Evolutionary conservation across 371 early-diverging fungal genomes (phyloP), one percentile per base, ranked within the genome.

Genomic region (Ordospora pajunii): DNA sequence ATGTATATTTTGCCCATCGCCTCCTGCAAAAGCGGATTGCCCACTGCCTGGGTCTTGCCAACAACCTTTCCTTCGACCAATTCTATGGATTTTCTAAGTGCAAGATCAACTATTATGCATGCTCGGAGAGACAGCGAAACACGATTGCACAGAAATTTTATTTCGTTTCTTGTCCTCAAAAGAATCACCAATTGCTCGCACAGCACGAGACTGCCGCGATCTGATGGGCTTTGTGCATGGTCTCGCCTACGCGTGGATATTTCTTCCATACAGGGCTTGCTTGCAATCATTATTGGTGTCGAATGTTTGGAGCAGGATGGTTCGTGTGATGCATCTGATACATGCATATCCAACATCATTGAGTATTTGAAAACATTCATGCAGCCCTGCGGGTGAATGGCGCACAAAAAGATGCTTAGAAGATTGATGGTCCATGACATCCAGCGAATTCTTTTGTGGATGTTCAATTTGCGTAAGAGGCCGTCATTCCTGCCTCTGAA

Each of bases 121-220:
- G 49, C 70, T 22, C 79, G 40, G 9, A 75, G 43, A n/a, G 66
- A 81, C 23, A 75, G n/a, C 14, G 65, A 52, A 3, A 67, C 23
- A 7, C 37, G 23, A 17, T 77, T 70, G 51, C 71, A 70, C 14
- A 76, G 21, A 50, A 54, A 70, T 48, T 62, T 62, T 8, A 50
- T 7, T 45, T 74, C 76, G n/a, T 48, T 70, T 17, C 64, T 43
- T 23, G 70, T 67, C 21, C 71, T 44, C 1, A 79, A 53, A 9
- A 79, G 51, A 46, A 79, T 32, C n/a, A 74, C 79, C 8, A 79
- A 65, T 46, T 69, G 43, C 46, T 71, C 58, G 23, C 44, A 71
- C 19, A 71, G 25, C 22, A 10, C 23, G 5, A 71, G 52, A 52
- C 14, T 25, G 4, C 53, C 19, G 12, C 32, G 23, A 12, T 27